These are phyloP conservation scores for Plasmodium yoelii DNA, from an alignment of 169 alveolate genomes.

Conservation along the genomic window DNA sequence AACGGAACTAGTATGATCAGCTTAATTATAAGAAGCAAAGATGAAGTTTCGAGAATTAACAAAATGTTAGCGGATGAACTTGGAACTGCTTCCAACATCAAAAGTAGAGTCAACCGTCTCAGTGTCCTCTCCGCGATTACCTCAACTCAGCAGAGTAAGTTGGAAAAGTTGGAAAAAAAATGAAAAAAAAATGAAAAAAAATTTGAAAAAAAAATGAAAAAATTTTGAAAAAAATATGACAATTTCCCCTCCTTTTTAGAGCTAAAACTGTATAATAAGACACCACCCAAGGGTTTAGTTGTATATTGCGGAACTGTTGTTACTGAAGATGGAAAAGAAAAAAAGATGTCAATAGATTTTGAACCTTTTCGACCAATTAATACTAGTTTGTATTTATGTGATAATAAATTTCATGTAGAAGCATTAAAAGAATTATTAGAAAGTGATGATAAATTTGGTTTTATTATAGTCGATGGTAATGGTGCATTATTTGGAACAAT, in stretches of 20 bases:
- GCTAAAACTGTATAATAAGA: slow-evolving; percentile 94
- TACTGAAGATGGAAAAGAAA: slow-evolving; percentile 97
- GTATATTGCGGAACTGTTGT: slow-evolving; percentile 97
- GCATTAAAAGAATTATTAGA: slow-evolving; percentile 90
- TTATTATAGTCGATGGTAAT: slow-evolving; percentile 98
- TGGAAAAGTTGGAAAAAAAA: neutral
- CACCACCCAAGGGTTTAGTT: slow-evolving; percentile 98
- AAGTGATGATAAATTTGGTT: slow-evolving; percentile 98
- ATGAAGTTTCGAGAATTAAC: slow-evolving; percentile 94
- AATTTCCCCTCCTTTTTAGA: slow-evolving; percentile 74
- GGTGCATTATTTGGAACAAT: slow-evolving; percentile 98
- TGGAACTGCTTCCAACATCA: slow-evolving; percentile 98
- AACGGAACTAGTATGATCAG: slow-evolving; percentile 99
- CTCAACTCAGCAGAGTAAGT: slow-evolving; percentile 96
- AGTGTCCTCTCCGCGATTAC: slow-evolving; percentile 98
- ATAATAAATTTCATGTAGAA: slow-evolving; percentile 97
- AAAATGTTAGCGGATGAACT: slow-evolving; percentile 96
- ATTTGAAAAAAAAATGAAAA: neutral
- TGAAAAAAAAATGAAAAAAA: neutral
- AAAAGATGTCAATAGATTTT: slow-evolving; percentile 95
- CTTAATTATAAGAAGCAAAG: slow-evolving; percentile 96
- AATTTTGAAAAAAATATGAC: neutral
- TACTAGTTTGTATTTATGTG: slow-evolving; percentile 97
- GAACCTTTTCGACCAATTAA: slow-evolving; percentile 99
- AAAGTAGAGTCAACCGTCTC: slow-evolving; percentile 96